A percentile compares a stretch with the other conserved stretches of the same genome.
phyloP scores from a whole-genome alignment of 2,329 filamentous ascomycete genomes.

The Ophiosphaerella korrae region DNA sequence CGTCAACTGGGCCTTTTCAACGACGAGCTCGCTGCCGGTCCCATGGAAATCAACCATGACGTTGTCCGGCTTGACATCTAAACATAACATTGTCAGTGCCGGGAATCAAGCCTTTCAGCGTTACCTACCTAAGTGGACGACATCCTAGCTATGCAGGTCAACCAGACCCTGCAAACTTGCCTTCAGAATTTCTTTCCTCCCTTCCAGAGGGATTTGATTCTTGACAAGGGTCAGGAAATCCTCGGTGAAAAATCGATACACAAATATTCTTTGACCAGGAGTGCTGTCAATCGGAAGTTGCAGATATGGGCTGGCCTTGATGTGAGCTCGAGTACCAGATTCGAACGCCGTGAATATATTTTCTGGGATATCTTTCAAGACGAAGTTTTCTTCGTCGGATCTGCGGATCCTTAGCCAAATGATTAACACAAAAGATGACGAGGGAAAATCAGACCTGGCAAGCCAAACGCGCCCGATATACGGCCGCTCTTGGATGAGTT shows the following conservation, averaged over 20 bases:
- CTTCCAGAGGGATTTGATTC: slow-evolving; percentile 16
- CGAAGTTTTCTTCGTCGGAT: background rate
- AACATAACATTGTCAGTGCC: background rate
- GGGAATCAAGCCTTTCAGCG: background rate
- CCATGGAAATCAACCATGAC: slow-evolving; percentile 29
- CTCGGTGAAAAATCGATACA: slow-evolving; percentile 26
- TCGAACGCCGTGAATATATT: background rate
- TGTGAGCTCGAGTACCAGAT: background rate
- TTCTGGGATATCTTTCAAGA: background rate
- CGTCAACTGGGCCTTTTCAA: slow-evolving; percentile 29
- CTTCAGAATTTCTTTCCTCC: slow-evolving; percentile 30
- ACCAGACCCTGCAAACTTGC: slow-evolving; percentile 26
- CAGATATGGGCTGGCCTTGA: background rate
- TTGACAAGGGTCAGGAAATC: slow-evolving; percentile 25
- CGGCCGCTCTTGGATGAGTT: background rate
- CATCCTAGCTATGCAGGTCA: slow-evolving; percentile 30
- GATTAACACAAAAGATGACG: background rate
- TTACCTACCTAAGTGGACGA: slow-evolving; percentile 32
- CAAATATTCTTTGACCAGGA: slow-evolving; percentile 21
- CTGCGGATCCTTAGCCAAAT: background rate
- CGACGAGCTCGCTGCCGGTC: slow-evolving; percentile 8
- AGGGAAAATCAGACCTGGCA: background rate
- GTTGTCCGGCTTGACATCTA: slow-evolving; percentile 40
- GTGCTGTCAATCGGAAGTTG: background rate
- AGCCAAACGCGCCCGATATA: slow-evolving; percentile 1